Evolutionary conservation across 495 filamentous ascomycete species (phyloP), one percentile per base, ranked within the genome.

Genomic region (Hypoxylon perforatum): DNA sequence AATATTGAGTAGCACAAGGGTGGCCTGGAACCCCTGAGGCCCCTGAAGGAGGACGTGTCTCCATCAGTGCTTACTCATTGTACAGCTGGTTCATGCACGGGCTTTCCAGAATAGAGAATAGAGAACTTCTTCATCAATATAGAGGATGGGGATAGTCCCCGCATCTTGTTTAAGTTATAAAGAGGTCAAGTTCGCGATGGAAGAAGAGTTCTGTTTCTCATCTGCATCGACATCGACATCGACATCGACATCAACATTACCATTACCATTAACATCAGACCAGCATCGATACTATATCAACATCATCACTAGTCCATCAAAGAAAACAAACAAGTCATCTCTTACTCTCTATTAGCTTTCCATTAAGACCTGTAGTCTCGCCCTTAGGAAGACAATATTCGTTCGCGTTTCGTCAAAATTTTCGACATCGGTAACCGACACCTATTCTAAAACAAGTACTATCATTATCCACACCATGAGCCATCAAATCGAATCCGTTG

Each of bases 51-150:
- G 28, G 51, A 64, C 45, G 38, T 17, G 18, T 9, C 30, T 61
- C 39, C 19, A 59, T 41, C 1, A 10, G 48, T 22, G 66, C 66
- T 69, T 69, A 69, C 66, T 69, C 66, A 69, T 48, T 23, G 36
- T 35, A 50, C 65, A 60, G 19, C 10, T 7, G 5, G 12, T 23
- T 3, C 23, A 64, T 52, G 65, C 47, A 52, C 28, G 25, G 22
- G 47, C 4, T 25, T 57, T 25, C 14, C 25, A 21, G 15, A 1
- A 54, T 33, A n/a, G 19, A 21, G 15, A 1, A 54, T 33, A n/a
- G 19, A 21, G 3, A 45, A 68, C 59, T 23, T 55, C 36, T 52
- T 51, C 48, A 28, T 44, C 18, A 23, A 28, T 28, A 62, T 58
- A 47, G 17, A 25, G 47, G 22, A 65, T 3, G 18, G 21, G 35